Conservation (phyloP, 2,329 filamentous ascomycete species). For the Hawksworthiomyces lignivorus region DNA sequence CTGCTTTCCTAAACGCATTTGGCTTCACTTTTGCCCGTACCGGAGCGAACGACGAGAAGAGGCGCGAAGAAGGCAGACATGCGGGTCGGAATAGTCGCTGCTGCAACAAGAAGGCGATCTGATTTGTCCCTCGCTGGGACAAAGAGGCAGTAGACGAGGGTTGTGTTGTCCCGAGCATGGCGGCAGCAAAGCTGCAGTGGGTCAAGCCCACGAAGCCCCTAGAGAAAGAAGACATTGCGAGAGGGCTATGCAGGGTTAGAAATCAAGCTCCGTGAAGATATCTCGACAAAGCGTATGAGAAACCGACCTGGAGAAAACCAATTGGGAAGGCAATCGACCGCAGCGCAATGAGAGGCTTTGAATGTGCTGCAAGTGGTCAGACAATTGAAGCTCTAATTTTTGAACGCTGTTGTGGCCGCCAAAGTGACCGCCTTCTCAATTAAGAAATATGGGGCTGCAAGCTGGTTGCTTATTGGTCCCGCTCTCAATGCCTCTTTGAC, state of each 20-base stretch:
- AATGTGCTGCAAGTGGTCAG: background rate
- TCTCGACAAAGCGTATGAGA: too few species aligned
- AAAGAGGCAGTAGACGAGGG: background rate
- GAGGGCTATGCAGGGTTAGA: too few species aligned
- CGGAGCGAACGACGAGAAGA: conserved; percentile 1
- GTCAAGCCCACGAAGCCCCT: conserved; percentile 9
- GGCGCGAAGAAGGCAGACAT: background rate
- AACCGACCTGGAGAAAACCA: too few species aligned
- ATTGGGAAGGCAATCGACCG: too few species aligned
- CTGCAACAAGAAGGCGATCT: background rate
- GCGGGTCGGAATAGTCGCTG: background rate
- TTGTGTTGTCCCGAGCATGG: background rate
- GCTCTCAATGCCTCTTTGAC: too few species aligned
- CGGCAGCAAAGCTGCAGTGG: background rate
- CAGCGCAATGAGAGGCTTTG: too few species aligned
- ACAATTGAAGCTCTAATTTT: conserved; percentile 5
- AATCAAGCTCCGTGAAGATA: too few species aligned
- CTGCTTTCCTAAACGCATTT: background rate
- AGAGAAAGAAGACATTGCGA: conserved; percentile 14
- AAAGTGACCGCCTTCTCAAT: too few species aligned
- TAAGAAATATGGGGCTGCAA: too few species aligned
- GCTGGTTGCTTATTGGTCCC: too few species aligned
- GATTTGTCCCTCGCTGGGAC: too few species aligned
- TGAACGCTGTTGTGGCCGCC: too few species aligned
- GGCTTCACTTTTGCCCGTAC: background rate